Conservation (phyloP, 352 stramenopile genomes). For the Globisporangium canariense region DNA sequence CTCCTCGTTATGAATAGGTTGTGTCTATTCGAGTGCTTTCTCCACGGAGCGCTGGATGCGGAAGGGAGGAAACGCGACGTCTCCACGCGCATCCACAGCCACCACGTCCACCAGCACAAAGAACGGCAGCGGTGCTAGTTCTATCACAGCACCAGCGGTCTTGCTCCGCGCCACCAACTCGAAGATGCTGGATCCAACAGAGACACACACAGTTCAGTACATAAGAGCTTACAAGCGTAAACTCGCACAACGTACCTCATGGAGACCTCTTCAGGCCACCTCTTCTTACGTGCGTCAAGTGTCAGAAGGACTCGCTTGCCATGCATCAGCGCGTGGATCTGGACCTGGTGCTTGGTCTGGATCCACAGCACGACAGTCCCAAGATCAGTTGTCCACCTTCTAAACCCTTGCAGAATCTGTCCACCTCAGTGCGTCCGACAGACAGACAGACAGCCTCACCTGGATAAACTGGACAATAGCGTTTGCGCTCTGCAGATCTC, state of each 20-base stretch:
- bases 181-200: slow-evolving; percentile 8
- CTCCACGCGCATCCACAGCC: slow-evolving; percentile 25
- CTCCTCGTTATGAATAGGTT: too few relatives aligned
- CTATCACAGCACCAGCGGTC: too few relatives aligned
- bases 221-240: too few relatives aligned
- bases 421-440: background rate
- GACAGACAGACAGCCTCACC: slow-evolving; percentile 15
- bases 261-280: background rate
- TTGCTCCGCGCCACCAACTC: background rate
- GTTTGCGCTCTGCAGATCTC: slow-evolving; percentile 21
- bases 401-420: background rate
- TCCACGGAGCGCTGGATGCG: slow-evolving; percentile 12
- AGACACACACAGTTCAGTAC: too few relatives aligned
- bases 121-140: background rate
- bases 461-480: slow-evolving; percentile 31
- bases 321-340: slow-evolving; percentile 15
- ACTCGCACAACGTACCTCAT: slow-evolving; percentile 2
- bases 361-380: background rate
- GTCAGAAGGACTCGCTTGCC: slow-evolving; percentile 4
- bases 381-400: background rate
- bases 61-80: slow-evolving; percentile 35
- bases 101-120: slow-evolving; percentile 31
- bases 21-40: background rate
- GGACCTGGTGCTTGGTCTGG: slow-evolving; percentile 12
- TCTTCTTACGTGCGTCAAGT: slow-evolving; percentile 2